A percentile compares a stretch with the other conserved stretches of the same genome.
Conservation (phyloP, 2,329 filamentous ascomycete species). For the Pyricularia grisea region DNA sequence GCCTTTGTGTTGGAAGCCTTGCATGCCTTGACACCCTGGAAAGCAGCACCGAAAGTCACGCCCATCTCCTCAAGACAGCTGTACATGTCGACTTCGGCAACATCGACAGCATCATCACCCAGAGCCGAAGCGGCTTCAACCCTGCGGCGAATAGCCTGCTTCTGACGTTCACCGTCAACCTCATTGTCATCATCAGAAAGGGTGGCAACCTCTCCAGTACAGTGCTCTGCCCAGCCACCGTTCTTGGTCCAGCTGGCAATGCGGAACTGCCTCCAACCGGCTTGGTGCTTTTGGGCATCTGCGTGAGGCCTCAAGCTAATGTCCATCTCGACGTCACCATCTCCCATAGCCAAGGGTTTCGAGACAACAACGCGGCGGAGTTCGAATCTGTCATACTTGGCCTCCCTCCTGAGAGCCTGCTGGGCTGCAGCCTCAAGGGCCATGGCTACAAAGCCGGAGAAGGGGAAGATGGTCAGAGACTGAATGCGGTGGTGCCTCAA, state of each 20-base stretch:
- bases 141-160: conserved; percentile 16
- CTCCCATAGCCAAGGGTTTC: conserved; percentile 36
- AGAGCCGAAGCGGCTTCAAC: conserved; percentile 20
- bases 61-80: conserved; percentile 33
- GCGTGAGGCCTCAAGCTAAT: conserved; percentile 33
- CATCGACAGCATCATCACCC: conserved; percentile 18
- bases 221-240: conserved; percentile 49
- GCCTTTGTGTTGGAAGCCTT: conserved; percentile 24
- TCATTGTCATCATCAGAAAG: conserved; percentile 25
- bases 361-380: conserved; percentile 37
- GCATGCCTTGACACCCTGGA: conserved; percentile 40
- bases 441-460: conserved; percentile 43
- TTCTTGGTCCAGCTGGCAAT: conserved; percentile 43
- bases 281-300: conserved; percentile 29
- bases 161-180: conserved; percentile 26
- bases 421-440: conserved; percentile 35
- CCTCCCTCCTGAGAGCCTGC: conserved; percentile 16
- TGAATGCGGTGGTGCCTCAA: conserved; percentile 49
- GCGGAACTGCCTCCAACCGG: conserved; percentile 44
- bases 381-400: conserved; percentile 29
- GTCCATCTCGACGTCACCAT: conserved; percentile 40
- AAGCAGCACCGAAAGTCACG: conserved; percentile 39
- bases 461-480: conserved; percentile 44
- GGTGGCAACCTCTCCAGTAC: conserved; percentile 39
- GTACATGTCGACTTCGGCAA: conserved; percentile 30